These are phyloP conservation scores for Ophiostoma piceae DNA, from an alignment of 2,329 filamentous ascomycete genomes.

Conservation along the genomic window DNA sequence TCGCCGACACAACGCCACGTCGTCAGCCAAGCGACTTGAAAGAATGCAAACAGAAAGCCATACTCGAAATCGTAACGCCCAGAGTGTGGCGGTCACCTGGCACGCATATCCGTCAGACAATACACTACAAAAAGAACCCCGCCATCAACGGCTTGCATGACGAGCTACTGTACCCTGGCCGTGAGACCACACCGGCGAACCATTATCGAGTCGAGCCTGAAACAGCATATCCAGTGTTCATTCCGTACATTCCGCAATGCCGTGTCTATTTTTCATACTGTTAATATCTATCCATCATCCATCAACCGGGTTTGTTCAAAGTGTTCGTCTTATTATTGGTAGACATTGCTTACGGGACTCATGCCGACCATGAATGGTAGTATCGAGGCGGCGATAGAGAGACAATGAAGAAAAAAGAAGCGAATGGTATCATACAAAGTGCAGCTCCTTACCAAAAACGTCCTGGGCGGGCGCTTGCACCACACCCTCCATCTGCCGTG, in stretches of 20 bases:
- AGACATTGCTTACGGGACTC: neutral
- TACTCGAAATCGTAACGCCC: neutral
- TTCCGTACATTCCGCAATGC: neutral
- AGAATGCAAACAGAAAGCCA: neutral
- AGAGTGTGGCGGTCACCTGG: constrained; percentile 1
- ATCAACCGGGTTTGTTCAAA: neutral
- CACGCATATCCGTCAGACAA: neutral
- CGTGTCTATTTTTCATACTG: neutral
- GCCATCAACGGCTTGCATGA: constrained; percentile 6
- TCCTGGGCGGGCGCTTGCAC: neutral
- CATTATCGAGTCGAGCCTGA: neutral
- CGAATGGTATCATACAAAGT: neutral
- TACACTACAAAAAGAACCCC: constrained; percentile 11
- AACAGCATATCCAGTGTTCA: neutral
- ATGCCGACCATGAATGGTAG: neutral
- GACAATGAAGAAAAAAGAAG: neutral
- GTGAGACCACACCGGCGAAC: neutral
- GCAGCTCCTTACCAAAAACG: neutral
- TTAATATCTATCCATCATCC: neutral
- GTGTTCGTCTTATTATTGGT: neutral
- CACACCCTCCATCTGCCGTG: constrained; percentile 9
- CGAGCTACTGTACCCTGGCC: neutral
- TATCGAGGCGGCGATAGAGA: neutral
- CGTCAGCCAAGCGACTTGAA: neutral
- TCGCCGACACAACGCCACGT: neutral